Evolutionary conservation across 1,284 basidiomycete genomes (phyloP), one percentile per base, ranked within the genome.

Genomic region (Puccinia polysora): DNA sequence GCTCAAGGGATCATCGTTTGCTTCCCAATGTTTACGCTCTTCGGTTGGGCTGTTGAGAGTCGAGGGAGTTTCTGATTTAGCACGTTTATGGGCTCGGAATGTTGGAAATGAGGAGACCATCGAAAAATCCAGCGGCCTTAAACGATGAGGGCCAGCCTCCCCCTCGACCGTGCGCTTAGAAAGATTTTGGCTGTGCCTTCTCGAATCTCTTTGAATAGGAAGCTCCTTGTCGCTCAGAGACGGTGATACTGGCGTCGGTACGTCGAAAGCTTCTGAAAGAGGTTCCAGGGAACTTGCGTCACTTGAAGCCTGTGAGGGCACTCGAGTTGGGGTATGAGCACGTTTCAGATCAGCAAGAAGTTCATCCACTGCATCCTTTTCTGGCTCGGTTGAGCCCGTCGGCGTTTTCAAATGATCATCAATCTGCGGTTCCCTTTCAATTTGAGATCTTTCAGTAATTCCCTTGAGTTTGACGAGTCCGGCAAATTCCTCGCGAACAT

Each of bases 231-330:
- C 32, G 50, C 36, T 20, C n/a, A 36, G 8, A 23, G 47, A 34
- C 4, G 70, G 70, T 10, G 70, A 73, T 40, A 73, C 30, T 25
- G 47, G 47, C 30, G 60, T 64, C 20, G 50, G 60, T 34, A 73
- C 49, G 25, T 73, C 70, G 43, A 73, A 73, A 45, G 60, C 60
- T 59, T 73, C 70, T 34, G 58, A 62, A 6, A 73, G 70, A 18
- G 70, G 70, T 47, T 73, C 70, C 10, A 73, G 62, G n/a, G 70
- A 73, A 18, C 60, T 53, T 32, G 7, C 60, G 60, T 63, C 60
- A 36, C 49, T 53, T 2, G 63, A 65, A 40, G 63, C 47, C 40
- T 65, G 63, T 30, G 63, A 65, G 20, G 63, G 49, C 49, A 50
- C 47, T 64, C 62, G 43, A 49, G 47, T 53, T 40, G 50, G 47